Evolutionary conservation across 495 filamentous ascomycete species (phyloP), one percentile per base, ranked within the genome.

Genomic region (Letharia columbiana): DNA sequence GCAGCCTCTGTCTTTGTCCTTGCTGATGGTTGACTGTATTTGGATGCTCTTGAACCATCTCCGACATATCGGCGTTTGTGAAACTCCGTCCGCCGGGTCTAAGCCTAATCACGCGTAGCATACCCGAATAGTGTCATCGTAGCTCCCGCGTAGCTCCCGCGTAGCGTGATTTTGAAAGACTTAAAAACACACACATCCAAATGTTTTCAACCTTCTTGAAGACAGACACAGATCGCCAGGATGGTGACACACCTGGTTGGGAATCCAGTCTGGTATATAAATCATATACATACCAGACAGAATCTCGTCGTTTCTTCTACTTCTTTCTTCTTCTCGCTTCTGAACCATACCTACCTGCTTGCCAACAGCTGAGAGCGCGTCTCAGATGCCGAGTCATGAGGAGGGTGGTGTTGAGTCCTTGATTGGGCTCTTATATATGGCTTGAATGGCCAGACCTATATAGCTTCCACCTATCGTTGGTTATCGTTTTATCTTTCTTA

Each of bases 91-190:
- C 12, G 13, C 50, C 50, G 50, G 1, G 23, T 8, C 50, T 54
- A 54, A 17, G 3, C 50, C 28, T 1, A 15, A 31, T 15, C 11
- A 3, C 12, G 4, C 4, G 13, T 54, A 52, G 49, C 23, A 4
- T 20, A 49, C 23, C n/a, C 49, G 49, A 3, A 13, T 50, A 28
- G 23, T 28, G 23, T 28, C 23, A 28, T 28, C 23, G 23, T 0
- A 50, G 49, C 50, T 54, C 50, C 50, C 50, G 50, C 50, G 4
- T 54, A 50, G 49, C 50, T 54, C 50, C 50, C 50, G 50, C 50
- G 4, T 54, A 31, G 28, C 50, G 50, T 54, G 50, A 54, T 15
- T 33, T 8, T 15, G 23, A 15, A 33, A 20, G n/a, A 5, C 12
- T 17, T 54, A 33, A 54, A 54, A 12, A 50, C 2, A 13, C 10